These are phyloP conservation scores for Kwoniella shandongensis DNA, from an alignment of 768 basidiomycete genomes.

Conservation along the genomic window DNA sequence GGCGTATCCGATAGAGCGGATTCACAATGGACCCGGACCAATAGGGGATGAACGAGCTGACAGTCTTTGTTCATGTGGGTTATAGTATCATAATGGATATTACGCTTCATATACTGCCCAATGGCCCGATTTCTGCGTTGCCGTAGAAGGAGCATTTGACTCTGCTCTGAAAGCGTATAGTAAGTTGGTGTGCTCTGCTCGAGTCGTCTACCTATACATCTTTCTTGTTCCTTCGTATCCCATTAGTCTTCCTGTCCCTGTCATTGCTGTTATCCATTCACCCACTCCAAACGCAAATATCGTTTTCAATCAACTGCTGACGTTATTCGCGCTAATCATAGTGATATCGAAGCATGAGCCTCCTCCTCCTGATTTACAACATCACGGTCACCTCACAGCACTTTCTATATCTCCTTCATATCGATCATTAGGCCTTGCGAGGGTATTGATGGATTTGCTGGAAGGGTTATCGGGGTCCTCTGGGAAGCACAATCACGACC, in stretches of 20 bases:
- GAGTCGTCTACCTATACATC: too few species aligned
- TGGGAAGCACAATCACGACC: not conserved
- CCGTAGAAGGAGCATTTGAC: constrained; percentile 70
- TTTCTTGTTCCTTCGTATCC: too few species aligned
- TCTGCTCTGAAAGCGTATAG: constrained; percentile 92
- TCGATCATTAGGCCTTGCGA: constrained; percentile 80
- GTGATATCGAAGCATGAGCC: constrained; percentile 82
- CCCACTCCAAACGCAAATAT: too few species aligned
- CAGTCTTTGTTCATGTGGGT: too few species aligned
- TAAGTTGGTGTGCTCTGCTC: constrained; percentile 57
- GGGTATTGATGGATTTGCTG: constrained; percentile 79
- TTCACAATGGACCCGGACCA: too few species aligned
- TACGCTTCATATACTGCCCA: constrained; percentile 33
- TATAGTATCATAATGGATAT: constrained; percentile 43
- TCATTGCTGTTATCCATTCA: too few species aligned
- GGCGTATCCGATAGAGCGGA: too few species aligned
- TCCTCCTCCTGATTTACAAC: constrained; percentile 38
- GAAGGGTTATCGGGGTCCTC: constrained; percentile 69
- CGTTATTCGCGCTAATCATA: constrained; percentile 47
- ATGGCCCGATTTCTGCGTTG: constrained; percentile 49
- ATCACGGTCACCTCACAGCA: constrained; percentile 84
- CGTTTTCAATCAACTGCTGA: too few species aligned
- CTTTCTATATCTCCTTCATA: constrained; percentile 92
- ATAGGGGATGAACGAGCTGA: too few species aligned
- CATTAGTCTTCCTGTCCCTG: too few species aligned